Evolutionary conservation across 2,329 filamentous ascomycete species (phyloP), one percentile per base, ranked within the genome.

Genomic region (Colletotrichum sp.): DNA sequence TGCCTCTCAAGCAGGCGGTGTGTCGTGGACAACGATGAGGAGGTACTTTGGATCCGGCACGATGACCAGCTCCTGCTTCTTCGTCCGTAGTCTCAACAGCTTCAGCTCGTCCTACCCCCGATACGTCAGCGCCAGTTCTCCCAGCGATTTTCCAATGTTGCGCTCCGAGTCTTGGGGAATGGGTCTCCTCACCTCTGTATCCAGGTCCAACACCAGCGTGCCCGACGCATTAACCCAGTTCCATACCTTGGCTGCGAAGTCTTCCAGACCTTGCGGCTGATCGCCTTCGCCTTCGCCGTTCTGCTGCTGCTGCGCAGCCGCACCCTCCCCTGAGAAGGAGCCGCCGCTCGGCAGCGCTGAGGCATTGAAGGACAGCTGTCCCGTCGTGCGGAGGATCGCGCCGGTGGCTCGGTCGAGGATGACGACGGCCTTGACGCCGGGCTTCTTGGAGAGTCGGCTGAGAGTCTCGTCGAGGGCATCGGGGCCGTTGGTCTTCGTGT

Each of bases 11-110:
- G 92, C 92, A 10, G 92, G 90, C 52, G 94, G 93, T n/a, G 94
- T 95, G 82, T 96, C 94, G 85, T 96, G 94, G 72, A 96, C 91
- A 48, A 96, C 93, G 71, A 96, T 92, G 48, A 96, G 89, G 63
- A 97, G 87, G 84, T 94, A 98, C 81, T 95, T 96, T 55, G 90
- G 82, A 83, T 96, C 95, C 83, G 94, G 94, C 24, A 96, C 93
- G 81, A 97, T 95, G 75, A 97, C 93, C 77, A 97, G 86, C 84
- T 98, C 95, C 80, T 96, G 94, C 84, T 94, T 96, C 87, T 93
- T 95, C n/a, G 94, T 96, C 78, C 95, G 90, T 78, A 98, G 82
- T 77, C 94, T 90, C 67, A 97, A 84, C 64, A 97, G 87, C 85
- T 93, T 95, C 77, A 96, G 85, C 82, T 96, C 94, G 80, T 97